phyloP scores from a whole-genome alignment of 257 asterid genomes.

The Nicotiana tabacum region DNA sequence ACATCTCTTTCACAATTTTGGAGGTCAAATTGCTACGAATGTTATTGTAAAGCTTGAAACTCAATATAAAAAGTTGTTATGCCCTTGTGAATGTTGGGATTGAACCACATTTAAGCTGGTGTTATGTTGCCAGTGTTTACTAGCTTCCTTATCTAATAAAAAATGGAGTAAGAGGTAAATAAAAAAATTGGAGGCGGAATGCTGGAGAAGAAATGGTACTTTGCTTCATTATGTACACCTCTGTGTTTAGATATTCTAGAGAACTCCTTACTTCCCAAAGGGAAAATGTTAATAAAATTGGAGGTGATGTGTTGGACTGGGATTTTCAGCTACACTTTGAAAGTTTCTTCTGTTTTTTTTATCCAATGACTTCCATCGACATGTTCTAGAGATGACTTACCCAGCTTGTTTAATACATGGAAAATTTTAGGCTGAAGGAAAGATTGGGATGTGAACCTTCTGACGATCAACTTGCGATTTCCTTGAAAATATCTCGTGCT shows the following conservation, averaged over 20 bases:
- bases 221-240: no score
- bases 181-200: neutral
- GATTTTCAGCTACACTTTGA: neutral
- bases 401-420: conserved; percentile 2
- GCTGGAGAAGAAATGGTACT: neutral
- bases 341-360: neutral
- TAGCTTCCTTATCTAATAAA: conserved; percentile 1
- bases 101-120: neutral
- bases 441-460: conserved; percentile 90
- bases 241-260: neutral
- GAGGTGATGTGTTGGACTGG: neutral
- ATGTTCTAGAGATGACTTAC: neutral
- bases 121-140: neutral
- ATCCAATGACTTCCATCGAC: neutral
- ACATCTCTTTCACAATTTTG: neutral
- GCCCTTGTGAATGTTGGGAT: neutral
- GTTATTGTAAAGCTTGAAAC: neutral
- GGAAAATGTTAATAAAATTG: neutral
- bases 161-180: neutral
- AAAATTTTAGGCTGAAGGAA: conserved; percentile 56
- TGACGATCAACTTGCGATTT: conserved; percentile 76
- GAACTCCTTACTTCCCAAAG: neutral
- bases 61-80: neutral
- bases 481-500: conserved; percentile 60
- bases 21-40: neutral